phyloP scores from a whole-genome alignment of 2,329 filamentous ascomycete species.

The Acephala macrosclerotiorum region DNA sequence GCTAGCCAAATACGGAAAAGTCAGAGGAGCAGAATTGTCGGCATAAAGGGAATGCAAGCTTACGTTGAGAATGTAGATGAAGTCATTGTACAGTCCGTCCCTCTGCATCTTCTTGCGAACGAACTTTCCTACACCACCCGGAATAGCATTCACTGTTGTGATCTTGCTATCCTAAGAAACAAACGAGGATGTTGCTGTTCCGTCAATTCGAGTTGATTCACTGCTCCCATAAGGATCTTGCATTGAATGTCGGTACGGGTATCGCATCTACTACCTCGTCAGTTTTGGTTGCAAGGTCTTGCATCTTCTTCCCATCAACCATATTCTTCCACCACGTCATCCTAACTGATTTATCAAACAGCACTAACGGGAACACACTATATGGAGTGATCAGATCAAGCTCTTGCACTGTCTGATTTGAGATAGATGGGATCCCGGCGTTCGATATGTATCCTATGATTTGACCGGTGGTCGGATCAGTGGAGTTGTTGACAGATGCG shows the following conservation, averaged over 20 bases:
- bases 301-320: slow-evolving; percentile 52
- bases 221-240: slow-evolving; percentile 51
- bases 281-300: slow-evolving; percentile 36
- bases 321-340: slow-evolving; percentile 54
- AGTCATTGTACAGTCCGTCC: slow-evolving; percentile 49
- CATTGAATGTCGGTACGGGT: background rate
- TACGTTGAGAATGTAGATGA: slow-evolving; percentile 32
- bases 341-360: slow-evolving; percentile 49
- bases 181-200: slow-evolving; percentile 48
- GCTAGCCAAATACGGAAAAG: too few species aligned
- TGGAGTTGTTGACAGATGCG: slow-evolving; percentile 52
- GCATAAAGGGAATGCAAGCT: background rate
- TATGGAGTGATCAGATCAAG: slow-evolving; percentile 52
- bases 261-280: too few species aligned
- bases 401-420: slow-evolving; percentile 50
- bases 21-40: background rate
- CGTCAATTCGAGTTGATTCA: slow-evolving; percentile 50
- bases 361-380: slow-evolving; percentile 10
- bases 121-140: slow-evolving; percentile 49
- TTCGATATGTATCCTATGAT: slow-evolving; percentile 52
- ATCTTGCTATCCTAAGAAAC: slow-evolving; percentile 54
- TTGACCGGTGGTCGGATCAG: slow-evolving; percentile 45
- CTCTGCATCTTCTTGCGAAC: slow-evolving; percentile 48
- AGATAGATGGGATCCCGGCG: slow-evolving; percentile 50
- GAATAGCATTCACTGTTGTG: slow-evolving; percentile 49